Base-by-base conservation (phyloP, 768 basidiomycete species). In the Mycena amicta region DNA sequence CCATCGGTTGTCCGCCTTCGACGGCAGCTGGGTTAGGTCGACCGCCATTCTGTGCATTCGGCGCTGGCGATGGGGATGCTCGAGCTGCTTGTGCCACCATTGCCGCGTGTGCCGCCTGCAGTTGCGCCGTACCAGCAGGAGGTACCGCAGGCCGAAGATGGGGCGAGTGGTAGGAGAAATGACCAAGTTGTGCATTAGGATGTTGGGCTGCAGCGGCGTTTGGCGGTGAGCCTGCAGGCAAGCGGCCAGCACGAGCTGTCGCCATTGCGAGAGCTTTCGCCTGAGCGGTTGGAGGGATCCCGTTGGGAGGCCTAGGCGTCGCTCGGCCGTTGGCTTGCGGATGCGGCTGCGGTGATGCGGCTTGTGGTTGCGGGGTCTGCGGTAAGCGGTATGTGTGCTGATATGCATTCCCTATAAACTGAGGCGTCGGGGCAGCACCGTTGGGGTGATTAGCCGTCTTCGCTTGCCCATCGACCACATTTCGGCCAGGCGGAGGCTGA, bases 401-500 rank as follows among this genome's bases (percentile, higher is more conserved):
- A 23, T 45, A 45, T 45, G 43, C 8, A 23, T 45, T 45, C 13
- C 13, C 43, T 45, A n/a, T n/a, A n/a, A 45, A 45, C 20, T 6
- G 43, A 22, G 25, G 25, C 8, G 26, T 31, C 5, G 50, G 50
- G 23, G 13, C 22, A 3, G 12, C 20, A 22, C 55, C 58, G 47
- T 43, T 52, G 11, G 56, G 61, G n/a, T 52, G 57, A 6, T 39
- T 4, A 15, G 43, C 52, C 1, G 56, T n/a, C 60, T 47, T 52
- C 22, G 31, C 27, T 64, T 60, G 22, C 31, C 43, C 33, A 8
- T 49, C 25, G 23, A 62, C 58, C 37, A 39, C 50, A 46, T 66
- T 63, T 37, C 59, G 59, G 37, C 57, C 56, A 23, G 61, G 1
- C 16, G 68, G 67, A 16, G 66, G 63, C 26, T 41, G 63, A 33